Evolutionary conservation across 1,284 basidiomycete species (phyloP), one percentile per base, ranked within the genome.

Genomic region (Microbotryum lychnidis-dioicae): DNA sequence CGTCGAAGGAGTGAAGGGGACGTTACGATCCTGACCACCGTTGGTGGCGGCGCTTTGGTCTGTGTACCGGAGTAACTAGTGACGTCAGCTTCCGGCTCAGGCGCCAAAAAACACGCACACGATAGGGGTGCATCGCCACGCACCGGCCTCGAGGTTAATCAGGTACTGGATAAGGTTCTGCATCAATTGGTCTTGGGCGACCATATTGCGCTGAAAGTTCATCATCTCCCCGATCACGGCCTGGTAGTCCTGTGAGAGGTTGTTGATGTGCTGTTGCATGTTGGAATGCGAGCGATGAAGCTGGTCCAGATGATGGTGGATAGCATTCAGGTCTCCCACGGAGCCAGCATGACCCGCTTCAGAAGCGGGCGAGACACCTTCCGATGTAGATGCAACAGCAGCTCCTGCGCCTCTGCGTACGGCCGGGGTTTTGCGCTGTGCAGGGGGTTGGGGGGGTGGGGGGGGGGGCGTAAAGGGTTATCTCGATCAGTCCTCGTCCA

Each of bases 121-220:
- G 27, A 27, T 54, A 59, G 60, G 31, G 23, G n/a, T 21, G 49
- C 37, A 76, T 73, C n/a, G 60, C 56, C 31, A 78, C 80, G 76
- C 71, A 81, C 81, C 79, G 70, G 81, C 83, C 75, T 87, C 85
- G 71, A 82, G 78, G 70, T 85, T 84, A 71, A 90, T 79, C 73
- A 89, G 86, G 74, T 89, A 88, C 69, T 86, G 83, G 69, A 91
- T 85, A 65, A 91, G 75, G 68, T 83, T 84, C 76, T 90, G 87
- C 83, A 91, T 87, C 63, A 91, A 75, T 56, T 83, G 83, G 68
- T 92, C 89, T 78, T 91, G 89, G 75, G 88, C 85, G 37, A 87
- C 86, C 82, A 89, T 85, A 70, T 86, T 87, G 62, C 86, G 77
- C 77, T 91, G 89, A 73, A 90, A 87, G 57, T 83, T 83, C 68